Percentiles rank a stretch among this genome's conserved stretches.
Conservation (phyloP, 2,329 filamentous ascomycete species). For the Hymenoscyphus infarciens region DNA sequence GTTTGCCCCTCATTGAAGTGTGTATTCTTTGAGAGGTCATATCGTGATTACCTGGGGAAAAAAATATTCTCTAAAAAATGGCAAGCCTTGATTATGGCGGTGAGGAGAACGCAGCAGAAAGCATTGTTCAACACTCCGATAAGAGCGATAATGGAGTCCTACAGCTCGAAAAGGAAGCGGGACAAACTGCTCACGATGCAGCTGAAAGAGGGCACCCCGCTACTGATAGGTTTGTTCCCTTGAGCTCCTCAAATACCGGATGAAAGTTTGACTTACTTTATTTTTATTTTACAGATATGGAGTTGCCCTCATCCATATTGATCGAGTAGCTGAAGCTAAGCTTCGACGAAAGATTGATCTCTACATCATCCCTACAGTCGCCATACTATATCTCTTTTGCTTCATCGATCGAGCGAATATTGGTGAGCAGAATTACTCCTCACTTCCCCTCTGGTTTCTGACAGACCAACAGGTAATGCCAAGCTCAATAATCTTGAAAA, state of each 20-base stretch:
- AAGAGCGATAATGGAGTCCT: slow-evolving; percentile 7
- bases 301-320: slow-evolving; percentile 49
- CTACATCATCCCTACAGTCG: slow-evolving; percentile 61
- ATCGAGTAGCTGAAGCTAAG: slow-evolving; percentile 52
- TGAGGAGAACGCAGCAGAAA: slow-evolving; percentile 8
- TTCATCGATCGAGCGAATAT: slow-evolving; percentile 75
- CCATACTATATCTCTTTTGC: slow-evolving; percentile 67
- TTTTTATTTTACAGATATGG: slow-evolving; percentile 45
- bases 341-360: slow-evolving; percentile 64
- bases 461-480: slow-evolving; percentile 54
- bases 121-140: slow-evolving; percentile 3
- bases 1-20: not conserved
- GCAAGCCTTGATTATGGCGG: not conserved
- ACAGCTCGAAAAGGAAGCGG: slow-evolving; percentile 3
- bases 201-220: slow-evolving; percentile 30
- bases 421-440: slow-evolving; percentile 41
- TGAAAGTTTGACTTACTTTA: not conserved
- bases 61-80: not conserved
- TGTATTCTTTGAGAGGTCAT: not conserved
- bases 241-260: slow-evolving; percentile 3
- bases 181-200: slow-evolving; percentile 24
- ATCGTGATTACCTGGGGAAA: not conserved
- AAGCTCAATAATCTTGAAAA: slow-evolving; percentile 60
- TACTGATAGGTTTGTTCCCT: slow-evolving; percentile 26
- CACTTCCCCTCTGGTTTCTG: not conserved